Base-by-base conservation (phyloP, 768 basidiomycete genomes). In the Lyophyllum semitale region DNA sequence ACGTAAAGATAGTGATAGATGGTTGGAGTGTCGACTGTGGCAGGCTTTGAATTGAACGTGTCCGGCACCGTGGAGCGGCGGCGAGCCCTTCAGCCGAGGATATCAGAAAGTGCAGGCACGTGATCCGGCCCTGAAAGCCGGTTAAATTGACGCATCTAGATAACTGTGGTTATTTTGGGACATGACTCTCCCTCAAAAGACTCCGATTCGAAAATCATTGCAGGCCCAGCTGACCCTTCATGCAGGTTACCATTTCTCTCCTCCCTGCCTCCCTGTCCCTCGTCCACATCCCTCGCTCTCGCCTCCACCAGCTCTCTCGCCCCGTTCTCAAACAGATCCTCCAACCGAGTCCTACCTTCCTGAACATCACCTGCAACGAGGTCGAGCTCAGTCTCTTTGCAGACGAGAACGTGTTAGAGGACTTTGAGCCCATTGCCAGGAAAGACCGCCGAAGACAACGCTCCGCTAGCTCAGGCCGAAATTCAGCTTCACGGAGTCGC, bases 341-440 rank as follows among this genome's bases (percentile, higher is more conserved):
- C 50, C 81, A 82, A 47, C 85, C 86, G 2, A 76, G 73, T 56
- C 84, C 87, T 15, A 77, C 79, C 6, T 91, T 91, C 67, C 77
- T 91, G 65, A 89, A 85, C 63, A 78, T 91, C 53, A 89, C 88
- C 49, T 88, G 81, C 72, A 93, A 93, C 66, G 82, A 88, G 59
- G 81, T 91, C 59, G 90, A 92, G 69, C 85, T 93, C 69, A 83
- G 81, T 67, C 71, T 89, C 47, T 90, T 91, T 62, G 87, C 84
- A 32, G 85, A 88, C 59, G 76, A 83, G 51, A 71, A 74, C 55
- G 66, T 75, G 53, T 76, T 88, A 15, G 63, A 73, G 12, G 84
- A 87, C 59, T 89, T 90, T 60, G 82, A 84, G 61, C 69, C 73
- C 8, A 78, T 87, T 61, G 85, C 86, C 8, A 71, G 80, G 26